Evolutionary conservation across 371 early-diverging fungal genomes (phyloP), one percentile per base, ranked within the genome.

Genomic region (Circinella umbellata): DNA sequence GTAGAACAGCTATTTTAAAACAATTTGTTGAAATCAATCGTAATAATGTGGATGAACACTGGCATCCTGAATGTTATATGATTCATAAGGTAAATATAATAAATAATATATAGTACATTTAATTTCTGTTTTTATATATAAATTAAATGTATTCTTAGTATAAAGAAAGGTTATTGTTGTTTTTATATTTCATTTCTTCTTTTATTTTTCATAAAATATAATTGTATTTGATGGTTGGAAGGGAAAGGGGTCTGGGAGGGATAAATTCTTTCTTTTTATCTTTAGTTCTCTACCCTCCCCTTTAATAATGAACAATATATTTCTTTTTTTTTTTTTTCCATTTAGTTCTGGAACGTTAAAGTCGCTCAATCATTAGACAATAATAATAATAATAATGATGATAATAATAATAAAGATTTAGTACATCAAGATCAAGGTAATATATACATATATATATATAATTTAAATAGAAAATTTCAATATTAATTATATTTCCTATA

Each of bases 31-130:
- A 99, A 75, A 93, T 96, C 64, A 91, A 88, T 74, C 86, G 89
- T 60, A 93, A 94, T 68, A 88, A 88, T 72, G 78, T 89, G 63
- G 92, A 93, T 69, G 92, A 92, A 70, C 94, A 95, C 71, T 99
- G 99, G 99, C 99, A 99, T 82, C 98, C 98, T 20, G 96, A 97
- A 78, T 99, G 99, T 81, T 99, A 99, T 80, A 98, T 97, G 98
- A 95, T 99, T 61, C 93, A 95, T 84, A 98, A 95, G 67, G 84
- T 80, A 75, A 42, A 20, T 18, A 53, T 35, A 11, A 9, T 27
- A 35, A 5, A 38, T 53, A 8, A 15, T 53, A 3, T 13, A 27
- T 27, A 27, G 2, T 27, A 27, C 27, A 27, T 27, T 27, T 27
- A 27, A 27, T 27, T 27, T 27, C 27, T 27, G 0, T 27, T 27